Evolutionary conservation across 2,329 filamentous ascomycete genomes (phyloP), one percentile per base, ranked within the genome.

Genomic region (Colletotrichum costaricense): DNA sequence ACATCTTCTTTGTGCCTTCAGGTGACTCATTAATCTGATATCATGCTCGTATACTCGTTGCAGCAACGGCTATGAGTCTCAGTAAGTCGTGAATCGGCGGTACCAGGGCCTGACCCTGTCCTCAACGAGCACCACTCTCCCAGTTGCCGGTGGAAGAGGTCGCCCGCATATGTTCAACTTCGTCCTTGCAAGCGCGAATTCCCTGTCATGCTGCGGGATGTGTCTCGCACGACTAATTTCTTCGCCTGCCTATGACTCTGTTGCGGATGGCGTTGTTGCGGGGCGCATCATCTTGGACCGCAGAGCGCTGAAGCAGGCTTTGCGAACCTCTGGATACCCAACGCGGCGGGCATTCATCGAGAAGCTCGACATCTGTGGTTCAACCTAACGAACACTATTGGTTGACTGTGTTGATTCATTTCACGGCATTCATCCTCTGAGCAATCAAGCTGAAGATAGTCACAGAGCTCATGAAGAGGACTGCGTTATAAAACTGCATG

Each of bases 391-490:
- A 9, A 9, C 19, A 22, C 3, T 49, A 19, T 9, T 49, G 42
- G 4, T 7, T 22, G 4, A 9, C 8, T 5, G 14, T 8, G 3
- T 7, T 2, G 3, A 42, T 26, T 58, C 56, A 59, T 80, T 72
- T 84, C 7, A 75, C 78, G 30, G 88, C 88, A 75, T 91, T 91
- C 89, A 98, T 93, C 77, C 93, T 93, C 80, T 99, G 97, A 33
- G 96, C 97, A 74, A 97, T 92, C 73, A 99, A 86, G 81, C 96
- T 97, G 86, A 98, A 98, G 73, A 98, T 91, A 8, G 96, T 95
- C 28, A 99, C 94, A 0, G 97, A 98, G 28, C 95, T 97, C 88
- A 99, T 96, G 85, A 98, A 99, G 2, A 98, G 87, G 1, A 98
- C 95, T 0, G 97, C 91, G 79, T 99, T 98, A 85, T 99, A 99